A percentile compares a stretch with the other conserved stretches of the same genome.
phyloP scores from a whole-genome alignment of 1,284 basidiomycete species.

The Afroboletus lepidellus region DNA sequence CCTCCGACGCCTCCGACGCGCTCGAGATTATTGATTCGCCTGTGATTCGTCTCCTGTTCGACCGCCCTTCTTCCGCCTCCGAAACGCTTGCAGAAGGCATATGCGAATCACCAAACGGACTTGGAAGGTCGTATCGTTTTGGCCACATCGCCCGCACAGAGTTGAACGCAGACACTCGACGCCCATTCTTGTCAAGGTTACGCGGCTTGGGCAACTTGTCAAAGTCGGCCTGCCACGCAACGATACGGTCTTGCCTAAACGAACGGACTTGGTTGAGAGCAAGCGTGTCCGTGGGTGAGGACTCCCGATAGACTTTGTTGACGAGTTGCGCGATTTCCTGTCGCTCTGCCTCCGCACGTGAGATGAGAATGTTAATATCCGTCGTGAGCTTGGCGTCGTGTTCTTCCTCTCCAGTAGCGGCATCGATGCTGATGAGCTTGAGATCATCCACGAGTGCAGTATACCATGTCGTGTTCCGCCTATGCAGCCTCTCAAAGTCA shows the following conservation, averaged over 20 bases:
- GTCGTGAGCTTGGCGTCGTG: conserved; percentile 57
- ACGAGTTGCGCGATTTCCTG: conserved; percentile 76
- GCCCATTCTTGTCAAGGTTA: conserved; percentile 45
- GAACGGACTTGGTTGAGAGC: conserved; percentile 87
- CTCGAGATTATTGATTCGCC: conserved; percentile 58
- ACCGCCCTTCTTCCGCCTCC: conserved; percentile 69
- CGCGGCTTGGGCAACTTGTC: conserved; percentile 70
- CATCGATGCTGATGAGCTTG: conserved; percentile 71
- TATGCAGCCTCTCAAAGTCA: conserved; percentile 79
- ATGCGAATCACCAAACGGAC: conserved; percentile 52
- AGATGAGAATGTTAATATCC: conserved; percentile 67
- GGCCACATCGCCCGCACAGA: conserved; percentile 73
- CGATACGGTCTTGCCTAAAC: conserved; percentile 89
- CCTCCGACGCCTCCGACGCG: conserved; percentile 59
- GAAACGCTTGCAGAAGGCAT: conserved; percentile 67
- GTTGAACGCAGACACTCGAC: conserved; percentile 60
- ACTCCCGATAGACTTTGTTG: conserved; percentile 79
- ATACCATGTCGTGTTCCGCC: conserved; percentile 73
- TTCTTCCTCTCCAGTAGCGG: conserved; percentile 73
- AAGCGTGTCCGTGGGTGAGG: conserved; percentile 81
- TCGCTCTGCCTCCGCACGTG: conserved; percentile 71
- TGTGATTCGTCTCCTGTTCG: conserved; percentile 44
- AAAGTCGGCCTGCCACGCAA: conserved; percentile 93
- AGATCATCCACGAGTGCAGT: conserved; percentile 69
- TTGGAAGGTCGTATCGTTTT: conserved; percentile 50